Base-by-base conservation (phyloP, 495 filamentous ascomycete genomes). In the Penicillium robsamsonii region DNA sequence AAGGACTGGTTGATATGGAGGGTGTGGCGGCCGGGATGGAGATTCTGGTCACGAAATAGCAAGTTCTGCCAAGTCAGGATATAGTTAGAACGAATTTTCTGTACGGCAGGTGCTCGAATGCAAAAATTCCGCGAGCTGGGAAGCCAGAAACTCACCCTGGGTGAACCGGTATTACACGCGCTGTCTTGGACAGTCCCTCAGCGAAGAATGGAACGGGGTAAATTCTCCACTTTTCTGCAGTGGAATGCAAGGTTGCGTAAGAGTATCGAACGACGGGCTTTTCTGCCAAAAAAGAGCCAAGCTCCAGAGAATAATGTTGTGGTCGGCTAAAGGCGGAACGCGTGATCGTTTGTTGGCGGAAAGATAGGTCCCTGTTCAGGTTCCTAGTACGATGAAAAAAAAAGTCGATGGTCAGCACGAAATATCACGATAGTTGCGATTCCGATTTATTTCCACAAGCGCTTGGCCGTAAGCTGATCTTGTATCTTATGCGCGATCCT, bases 181-280 rank as follows among this genome's bases (percentile, higher is more conserved):
- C 27, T 48, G 17, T 15, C 24, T 22, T 52, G 37, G 46, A 45
- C 49, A 54, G 42, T 50, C 40, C 30, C 29, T 37, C 29, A 40
- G 18, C 49, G 35, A 47, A 41, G 53, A 57, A 53, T 54, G 56
- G 22, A 29, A 47, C 41, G 29, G 46, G 45, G 27, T 43, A 37
- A 50, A 46, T 56, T 56, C 45, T 52, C 50, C 50, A 57, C 46
- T 49, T 49, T 31, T 53, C 43, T 55, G 50, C 60, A 63, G 59
- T 53, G 57, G 56, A 62, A 57, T 63, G 58, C 58, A 51, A 47
- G 58, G 46, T 37, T 51, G 58, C 46, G 50, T 47, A 51, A 41
- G 49, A 43, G 27, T 30, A 44, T 31, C 49, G 22, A 41, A 41
- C 27, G 24, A 49, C 46, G 33, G 47, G 12, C 31, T 44, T 40